Percentiles rank a stretch among this genome's conserved stretches.
Evolutionary conservation across 192 early-diverging fungal species (phyloP).

Genomic region (Umbelopsis vinacea): DNA sequence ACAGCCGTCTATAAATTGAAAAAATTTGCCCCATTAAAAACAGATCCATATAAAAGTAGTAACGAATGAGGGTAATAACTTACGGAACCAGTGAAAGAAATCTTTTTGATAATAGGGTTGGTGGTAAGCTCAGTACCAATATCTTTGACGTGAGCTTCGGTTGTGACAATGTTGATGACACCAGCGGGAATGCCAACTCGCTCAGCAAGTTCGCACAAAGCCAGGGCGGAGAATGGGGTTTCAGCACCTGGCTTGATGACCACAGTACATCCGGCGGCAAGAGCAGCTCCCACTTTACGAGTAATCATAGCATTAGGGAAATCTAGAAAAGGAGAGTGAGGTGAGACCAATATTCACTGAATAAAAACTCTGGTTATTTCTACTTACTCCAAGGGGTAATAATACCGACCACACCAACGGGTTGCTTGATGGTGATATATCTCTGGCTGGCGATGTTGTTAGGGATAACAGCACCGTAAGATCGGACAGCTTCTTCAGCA

Average conservation of each 20-base stretch:
- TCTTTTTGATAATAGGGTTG: constrained; percentile 65
- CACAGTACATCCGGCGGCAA: constrained; percentile 77
- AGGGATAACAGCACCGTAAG: constrained; percentile 81
- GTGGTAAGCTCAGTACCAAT: constrained; percentile 65
- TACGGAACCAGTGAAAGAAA: constrained; percentile 83
- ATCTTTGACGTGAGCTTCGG: constrained; percentile 49
- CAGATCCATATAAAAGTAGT: too few relatives aligned
- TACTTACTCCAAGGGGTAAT: constrained; percentile 73
- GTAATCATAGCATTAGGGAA: constrained; percentile 89
- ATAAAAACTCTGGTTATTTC: neutral
- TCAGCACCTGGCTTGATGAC: constrained; percentile 74
- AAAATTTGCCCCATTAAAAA: too few relatives aligned
- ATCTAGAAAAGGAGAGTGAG: constrained; percentile 48
- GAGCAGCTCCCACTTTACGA: constrained; percentile 72
- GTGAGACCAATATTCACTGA: constrained; percentile 31
- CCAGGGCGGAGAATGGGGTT: constrained; percentile 59
- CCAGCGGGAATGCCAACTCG: constrained; percentile 69
- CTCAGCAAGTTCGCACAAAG: constrained; percentile 53
- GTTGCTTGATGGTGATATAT: constrained; percentile 73
- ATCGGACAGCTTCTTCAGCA: constrained; percentile 80
- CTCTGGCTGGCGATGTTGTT: constrained; percentile 56
- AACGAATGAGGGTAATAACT: neutral
- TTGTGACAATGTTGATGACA: constrained; percentile 71
- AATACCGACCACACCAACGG: constrained; percentile 75
- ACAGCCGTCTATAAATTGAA: constrained; percentile 52